Evolutionary conservation across 2,329 filamentous ascomycete species (phyloP).

Genomic region (Cercospora nicotianae): DNA sequence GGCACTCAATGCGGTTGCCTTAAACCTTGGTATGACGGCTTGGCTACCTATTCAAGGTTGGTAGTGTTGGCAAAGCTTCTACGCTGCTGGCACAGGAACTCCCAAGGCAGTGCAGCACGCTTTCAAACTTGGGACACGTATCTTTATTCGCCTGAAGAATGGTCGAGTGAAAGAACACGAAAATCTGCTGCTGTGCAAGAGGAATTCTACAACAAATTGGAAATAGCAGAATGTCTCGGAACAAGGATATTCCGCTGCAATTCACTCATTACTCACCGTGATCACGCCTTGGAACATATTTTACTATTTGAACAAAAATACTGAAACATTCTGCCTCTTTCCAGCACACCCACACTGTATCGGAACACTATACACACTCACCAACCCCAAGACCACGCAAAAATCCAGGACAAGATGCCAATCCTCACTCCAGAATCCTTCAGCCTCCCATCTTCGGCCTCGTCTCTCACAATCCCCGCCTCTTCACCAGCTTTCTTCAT

Average conservation of each 20-base stretch:
- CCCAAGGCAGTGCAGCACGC: too few relatives aligned
- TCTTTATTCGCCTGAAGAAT: background rate
- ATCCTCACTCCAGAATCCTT: background rate
- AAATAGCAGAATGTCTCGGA: background rate
- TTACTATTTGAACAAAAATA: background rate
- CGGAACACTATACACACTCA: background rate
- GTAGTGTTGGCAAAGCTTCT: background rate
- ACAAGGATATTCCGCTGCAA: background rate
- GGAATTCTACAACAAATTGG: too few relatives aligned
- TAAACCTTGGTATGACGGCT: background rate
- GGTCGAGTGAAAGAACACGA: background rate
- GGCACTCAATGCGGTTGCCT: background rate
- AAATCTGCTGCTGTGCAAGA: background rate
- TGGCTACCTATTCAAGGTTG: slow-evolving; percentile 4
- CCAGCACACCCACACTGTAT: background rate
- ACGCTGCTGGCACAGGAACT: background rate
- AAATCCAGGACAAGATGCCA: background rate
- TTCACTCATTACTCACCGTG: slow-evolving; percentile 1
- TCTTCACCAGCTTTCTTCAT: slow-evolving; percentile 20
- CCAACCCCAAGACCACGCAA: background rate
- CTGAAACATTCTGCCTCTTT: background rate
- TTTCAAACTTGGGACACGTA: too few relatives aligned
- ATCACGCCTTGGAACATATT: background rate
- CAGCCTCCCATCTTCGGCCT: background rate
- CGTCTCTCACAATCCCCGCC: background rate